Evolutionary conservation across 192 early-diverging fungal genomes (phyloP).

Genomic region (Coemansia aciculifera): DNA sequence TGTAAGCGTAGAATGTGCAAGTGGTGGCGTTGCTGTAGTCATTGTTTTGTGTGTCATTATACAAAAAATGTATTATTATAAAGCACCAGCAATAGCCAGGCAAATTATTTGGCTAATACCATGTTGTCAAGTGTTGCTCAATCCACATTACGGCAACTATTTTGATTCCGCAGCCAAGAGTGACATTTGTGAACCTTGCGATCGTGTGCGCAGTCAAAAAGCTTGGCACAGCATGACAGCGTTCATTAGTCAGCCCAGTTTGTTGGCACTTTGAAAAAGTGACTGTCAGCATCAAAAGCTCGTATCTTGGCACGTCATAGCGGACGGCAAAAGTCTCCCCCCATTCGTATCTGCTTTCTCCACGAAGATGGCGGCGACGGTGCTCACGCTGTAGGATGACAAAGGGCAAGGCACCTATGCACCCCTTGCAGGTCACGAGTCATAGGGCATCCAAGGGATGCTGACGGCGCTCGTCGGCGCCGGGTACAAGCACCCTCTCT

Average conservation of each 20-base stretch:
- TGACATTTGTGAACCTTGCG: neutral
- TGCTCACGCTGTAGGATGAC: neutral
- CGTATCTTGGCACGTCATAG: neutral
- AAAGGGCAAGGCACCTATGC: neutral
- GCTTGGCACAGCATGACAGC: neutral
- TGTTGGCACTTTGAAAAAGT: neutral
- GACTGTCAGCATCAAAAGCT: neutral
- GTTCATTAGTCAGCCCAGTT: neutral
- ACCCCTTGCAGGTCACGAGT: constrained; percentile 9
- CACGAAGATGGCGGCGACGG: neutral
- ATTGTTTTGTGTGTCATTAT: neutral
- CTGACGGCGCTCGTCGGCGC: constrained; percentile 4
- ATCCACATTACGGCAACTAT: neutral
- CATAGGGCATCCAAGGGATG: neutral
- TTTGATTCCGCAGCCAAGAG: constrained; percentile 8
- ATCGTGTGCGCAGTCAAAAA: neutral
- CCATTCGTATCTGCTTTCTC: neutral
- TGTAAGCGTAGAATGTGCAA: neutral
- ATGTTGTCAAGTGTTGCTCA: neutral
- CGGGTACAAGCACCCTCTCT: neutral
- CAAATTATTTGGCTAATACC: neutral
- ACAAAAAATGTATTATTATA: neutral
- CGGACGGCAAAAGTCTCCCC: neutral
- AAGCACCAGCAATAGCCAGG: neutral
- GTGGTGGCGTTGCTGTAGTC: neutral